A percentile compares a stretch with the other conserved stretches of the same genome.
Evolutionary conservation across 192 early-diverging fungal genomes (phyloP).

Genomic region (Pecoramyces ruminantium): DNA sequence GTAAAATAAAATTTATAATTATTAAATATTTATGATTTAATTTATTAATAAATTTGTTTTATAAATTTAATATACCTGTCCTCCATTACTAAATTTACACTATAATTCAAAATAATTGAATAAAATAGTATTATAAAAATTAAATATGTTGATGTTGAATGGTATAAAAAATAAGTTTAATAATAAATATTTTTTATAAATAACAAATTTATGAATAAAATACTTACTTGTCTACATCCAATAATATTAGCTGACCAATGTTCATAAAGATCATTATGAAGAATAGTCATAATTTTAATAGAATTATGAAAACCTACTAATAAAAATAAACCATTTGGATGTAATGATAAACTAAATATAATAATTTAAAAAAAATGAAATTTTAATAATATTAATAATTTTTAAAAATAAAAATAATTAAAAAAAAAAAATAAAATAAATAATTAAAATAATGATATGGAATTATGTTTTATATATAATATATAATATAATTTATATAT

Average conservation of each 20-base stretch:
- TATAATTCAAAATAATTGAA: no score
- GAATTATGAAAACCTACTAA: constrained; percentile 30
- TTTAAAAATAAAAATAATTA: no score
- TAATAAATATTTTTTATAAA: no score
- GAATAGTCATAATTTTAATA: constrained; percentile 32
- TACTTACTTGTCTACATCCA: constrained; percentile 25
- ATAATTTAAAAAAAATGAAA: no score
- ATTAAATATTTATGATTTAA: background rate
- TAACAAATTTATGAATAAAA: background rate
- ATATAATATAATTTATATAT: no score
- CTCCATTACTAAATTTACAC: constrained; percentile 37
- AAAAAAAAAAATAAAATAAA: no score
- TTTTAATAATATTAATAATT: no score
- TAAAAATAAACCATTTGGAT: constrained; percentile 35
- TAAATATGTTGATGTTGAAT: no score
- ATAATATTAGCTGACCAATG: constrained; percentile 29
- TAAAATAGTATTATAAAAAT: no score
- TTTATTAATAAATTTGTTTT: background rate
- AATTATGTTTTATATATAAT: no score
- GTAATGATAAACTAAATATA: constrained; percentile 22
- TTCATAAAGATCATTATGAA: constrained; percentile 34
- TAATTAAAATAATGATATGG: no score
- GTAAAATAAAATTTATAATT: constrained; percentile 1
- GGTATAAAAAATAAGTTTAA: no score
- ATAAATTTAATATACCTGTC: constrained; percentile 8